These are phyloP conservation scores for Boehmeria nivea DNA, from an alignment of 306 rosid species.

Conservation along the genomic window DNA sequence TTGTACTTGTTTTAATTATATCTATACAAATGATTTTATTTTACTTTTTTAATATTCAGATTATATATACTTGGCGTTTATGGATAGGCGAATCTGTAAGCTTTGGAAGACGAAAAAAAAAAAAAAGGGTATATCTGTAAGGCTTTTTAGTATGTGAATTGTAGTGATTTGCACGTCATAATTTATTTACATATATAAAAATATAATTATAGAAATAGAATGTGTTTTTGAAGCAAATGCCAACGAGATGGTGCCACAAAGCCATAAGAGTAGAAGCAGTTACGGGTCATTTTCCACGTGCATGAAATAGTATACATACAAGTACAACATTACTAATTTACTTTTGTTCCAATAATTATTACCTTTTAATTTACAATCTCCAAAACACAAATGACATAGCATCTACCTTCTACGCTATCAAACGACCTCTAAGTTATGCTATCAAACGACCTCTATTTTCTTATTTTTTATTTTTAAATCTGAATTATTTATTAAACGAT, in stretches of 20 bases:
- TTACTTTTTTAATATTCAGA: not conserved
- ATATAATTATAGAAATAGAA: not conserved
- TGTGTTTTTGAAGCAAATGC: not conserved
- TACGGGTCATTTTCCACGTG: not conserved
- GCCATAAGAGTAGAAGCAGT: not conserved
- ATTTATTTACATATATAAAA: not conserved
- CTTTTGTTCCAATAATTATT: too few species aligned
- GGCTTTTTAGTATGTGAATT: not conserved
- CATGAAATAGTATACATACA: not conserved
- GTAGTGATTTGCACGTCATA: conserved; percentile 9
- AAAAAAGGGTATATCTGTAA: too few species aligned
- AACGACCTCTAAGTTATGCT: too few species aligned
- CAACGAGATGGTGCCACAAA: not conserved
- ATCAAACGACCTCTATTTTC: too few species aligned
- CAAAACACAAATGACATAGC: too few species aligned
- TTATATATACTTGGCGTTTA: conserved; percentile 5
- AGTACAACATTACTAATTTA: too few species aligned
- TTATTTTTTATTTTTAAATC: too few species aligned
- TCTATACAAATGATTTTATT: too few species aligned
- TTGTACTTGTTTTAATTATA: not conserved
- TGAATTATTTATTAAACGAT: too few species aligned
- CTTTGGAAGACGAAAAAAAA: too few species aligned
- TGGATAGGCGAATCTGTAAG: not conserved
- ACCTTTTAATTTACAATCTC: too few species aligned
- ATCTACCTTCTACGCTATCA: too few species aligned